Evolutionary conservation across 1,284 basidiomycete species (phyloP).

Genomic region (Cryptococcus wingfieldii): DNA sequence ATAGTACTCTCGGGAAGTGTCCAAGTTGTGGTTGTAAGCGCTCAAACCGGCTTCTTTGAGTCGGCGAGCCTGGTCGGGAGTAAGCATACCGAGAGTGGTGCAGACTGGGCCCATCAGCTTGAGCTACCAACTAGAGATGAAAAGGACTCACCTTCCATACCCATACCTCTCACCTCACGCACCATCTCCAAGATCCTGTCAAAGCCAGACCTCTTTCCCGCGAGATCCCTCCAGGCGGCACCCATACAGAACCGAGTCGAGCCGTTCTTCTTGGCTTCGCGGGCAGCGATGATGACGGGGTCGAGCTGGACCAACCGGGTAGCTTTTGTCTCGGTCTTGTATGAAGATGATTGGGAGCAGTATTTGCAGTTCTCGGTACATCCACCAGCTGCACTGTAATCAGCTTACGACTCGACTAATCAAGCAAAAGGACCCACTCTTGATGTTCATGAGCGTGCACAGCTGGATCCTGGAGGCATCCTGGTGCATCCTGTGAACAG

Average conservation of each 20-base stretch:
- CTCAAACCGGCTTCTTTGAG: constrained; percentile 94
- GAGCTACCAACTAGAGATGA: neutral
- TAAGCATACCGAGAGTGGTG: constrained; percentile 95
- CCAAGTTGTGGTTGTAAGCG: constrained; percentile 95
- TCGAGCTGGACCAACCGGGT: constrained; percentile 85
- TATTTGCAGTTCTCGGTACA: constrained; percentile 98
- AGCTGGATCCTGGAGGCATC: constrained; percentile 88
- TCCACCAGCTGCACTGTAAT: constrained; percentile 65
- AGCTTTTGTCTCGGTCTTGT: constrained; percentile 84
- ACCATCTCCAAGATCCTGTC: constrained; percentile 94
- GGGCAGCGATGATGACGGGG: constrained; percentile 83
- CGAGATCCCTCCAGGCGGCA: constrained; percentile 95
- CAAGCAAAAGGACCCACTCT: constrained; percentile 61
- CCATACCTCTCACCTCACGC: constrained; percentile 73
- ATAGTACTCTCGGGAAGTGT: constrained; percentile 96
- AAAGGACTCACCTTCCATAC: constrained; percentile 62
- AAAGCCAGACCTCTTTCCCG: constrained; percentile 90
- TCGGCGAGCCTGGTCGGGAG: constrained; percentile 84
- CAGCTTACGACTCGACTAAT: neutral
- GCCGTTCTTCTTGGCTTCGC: constrained; percentile 91
- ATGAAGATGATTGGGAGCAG: constrained; percentile 92
- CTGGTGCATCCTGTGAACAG: constrained; percentile 78
- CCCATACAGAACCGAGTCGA: constrained; percentile 99
- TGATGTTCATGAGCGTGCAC: constrained; percentile 98
- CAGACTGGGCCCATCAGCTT: constrained; percentile 59